Percentiles rank a stretch among this genome's conserved stretches.
phyloP scores from a whole-genome alignment of 2,329 filamentous ascomycete genomes.

The Fusarium sp. region DNA sequence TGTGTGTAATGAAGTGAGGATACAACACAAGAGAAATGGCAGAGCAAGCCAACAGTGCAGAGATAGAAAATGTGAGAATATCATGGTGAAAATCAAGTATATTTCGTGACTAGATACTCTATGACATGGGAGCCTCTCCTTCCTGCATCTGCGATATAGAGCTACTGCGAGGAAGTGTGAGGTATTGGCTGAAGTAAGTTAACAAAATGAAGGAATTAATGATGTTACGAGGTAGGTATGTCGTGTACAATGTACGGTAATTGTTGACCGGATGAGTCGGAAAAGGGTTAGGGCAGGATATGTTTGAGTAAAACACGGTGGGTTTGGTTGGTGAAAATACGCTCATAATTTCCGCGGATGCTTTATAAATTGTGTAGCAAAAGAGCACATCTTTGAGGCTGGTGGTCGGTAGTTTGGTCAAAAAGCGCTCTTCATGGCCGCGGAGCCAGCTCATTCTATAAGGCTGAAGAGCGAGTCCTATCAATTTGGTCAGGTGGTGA shows the following conservation, averaged over 20 bases:
- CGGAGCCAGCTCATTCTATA: neutral
- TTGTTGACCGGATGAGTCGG: neutral
- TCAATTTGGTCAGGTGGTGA: neutral
- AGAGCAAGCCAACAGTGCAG: neutral
- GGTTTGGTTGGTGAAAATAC: neutral
- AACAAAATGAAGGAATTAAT: neutral
- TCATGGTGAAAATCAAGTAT: neutral
- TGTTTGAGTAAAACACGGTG: neutral
- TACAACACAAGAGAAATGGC: neutral
- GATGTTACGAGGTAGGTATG: neutral
- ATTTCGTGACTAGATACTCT: neutral
- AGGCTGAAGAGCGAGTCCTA: neutral
- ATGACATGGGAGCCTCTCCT: neutral
- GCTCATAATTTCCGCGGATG: neutral
- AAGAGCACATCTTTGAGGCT: neutral
- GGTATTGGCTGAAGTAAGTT: neutral
- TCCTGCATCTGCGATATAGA: neutral
- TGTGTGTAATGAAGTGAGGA: neutral
- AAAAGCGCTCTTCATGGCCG: neutral
- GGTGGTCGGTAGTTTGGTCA: neutral
- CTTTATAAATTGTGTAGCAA: neutral
- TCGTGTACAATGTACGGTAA: neutral
- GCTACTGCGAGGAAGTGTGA: neutral
- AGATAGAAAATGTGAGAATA: neutral
- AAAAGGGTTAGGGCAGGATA: neutral